These are phyloP conservation scores for Apiospora rasikravindrae DNA, from an alignment of 2,329 filamentous ascomycete species.

Conservation along the genomic window DNA sequence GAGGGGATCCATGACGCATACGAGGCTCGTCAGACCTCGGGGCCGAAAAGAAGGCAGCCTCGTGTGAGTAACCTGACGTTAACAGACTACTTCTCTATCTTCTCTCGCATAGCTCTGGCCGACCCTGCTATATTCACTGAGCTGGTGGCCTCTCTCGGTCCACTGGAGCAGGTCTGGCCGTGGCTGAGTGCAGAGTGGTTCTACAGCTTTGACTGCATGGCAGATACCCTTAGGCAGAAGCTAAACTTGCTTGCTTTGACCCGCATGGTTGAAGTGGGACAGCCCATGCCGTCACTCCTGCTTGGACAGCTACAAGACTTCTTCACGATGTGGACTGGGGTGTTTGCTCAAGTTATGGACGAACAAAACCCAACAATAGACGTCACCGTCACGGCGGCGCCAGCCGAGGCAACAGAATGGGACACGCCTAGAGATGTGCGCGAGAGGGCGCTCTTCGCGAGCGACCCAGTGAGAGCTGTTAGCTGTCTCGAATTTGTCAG, in stretches of 20 bases:
- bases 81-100: slow-evolving; percentile 83
- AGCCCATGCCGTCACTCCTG: slow-evolving; percentile 61
- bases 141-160: slow-evolving; percentile 54
- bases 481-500: slow-evolving; percentile 69
- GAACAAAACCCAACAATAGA: slow-evolving; percentile 55
- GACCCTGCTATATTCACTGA: slow-evolving; percentile 72
- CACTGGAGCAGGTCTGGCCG: slow-evolving; percentile 58
- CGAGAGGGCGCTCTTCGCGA: slow-evolving; percentile 57
- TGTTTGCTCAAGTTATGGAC: slow-evolving; percentile 69
- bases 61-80: slow-evolving; percentile 77
- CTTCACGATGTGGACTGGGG: slow-evolving; percentile 76
- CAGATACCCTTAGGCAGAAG: slow-evolving; percentile 69
- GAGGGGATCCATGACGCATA: slow-evolving; percentile 70
- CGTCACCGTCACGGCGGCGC: slow-evolving; percentile 53
- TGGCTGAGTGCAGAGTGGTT: slow-evolving; percentile 72
- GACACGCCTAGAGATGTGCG: slow-evolving; percentile 61
- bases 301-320: slow-evolving; percentile 72
- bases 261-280: slow-evolving; percentile 68
- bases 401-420: slow-evolving; percentile 52
- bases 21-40: slow-evolving; percentile 80
- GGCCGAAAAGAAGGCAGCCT: slow-evolving; percentile 73
- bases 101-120: slow-evolving; percentile 78
- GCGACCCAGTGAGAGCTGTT: slow-evolving; percentile 72
- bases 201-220: slow-evolving; percentile 69
- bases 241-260: slow-evolving; percentile 76